Percentiles rank a stretch among this genome's conserved stretches.
These are phyloP conservation scores for Xylaria intraflava DNA, from an alignment of 495 filamentous ascomycete genomes.

Conservation along the genomic window DNA sequence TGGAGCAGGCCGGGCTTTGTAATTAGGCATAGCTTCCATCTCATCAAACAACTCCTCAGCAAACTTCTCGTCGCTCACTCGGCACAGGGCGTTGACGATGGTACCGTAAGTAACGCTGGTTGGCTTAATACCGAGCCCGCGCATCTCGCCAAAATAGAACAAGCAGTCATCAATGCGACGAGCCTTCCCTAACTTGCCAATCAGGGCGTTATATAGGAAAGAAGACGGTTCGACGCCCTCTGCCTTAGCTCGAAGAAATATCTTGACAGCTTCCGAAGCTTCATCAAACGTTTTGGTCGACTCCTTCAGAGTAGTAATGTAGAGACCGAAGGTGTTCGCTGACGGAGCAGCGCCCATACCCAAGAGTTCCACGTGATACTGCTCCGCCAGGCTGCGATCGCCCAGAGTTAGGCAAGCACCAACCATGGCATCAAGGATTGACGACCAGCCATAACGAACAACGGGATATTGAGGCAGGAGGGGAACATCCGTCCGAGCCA, in stretches of 20 bases:
- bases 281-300: slow-evolving; percentile 97
- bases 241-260: slow-evolving; percentile 88
- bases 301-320: slow-evolving; percentile 96
- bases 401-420: slow-evolving; percentile 83
- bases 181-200: slow-evolving; percentile 96
- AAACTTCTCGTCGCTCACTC: slow-evolving; percentile 94
- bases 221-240: slow-evolving; percentile 93
- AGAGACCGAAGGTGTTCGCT: slow-evolving; percentile 94
- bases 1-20: slow-evolving; percentile 92
- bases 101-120: slow-evolving; percentile 98
- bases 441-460: slow-evolving; percentile 89
- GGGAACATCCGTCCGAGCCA: slow-evolving; percentile 83
- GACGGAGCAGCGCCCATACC: slow-evolving; percentile 84
- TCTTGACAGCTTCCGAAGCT: slow-evolving; percentile 90
- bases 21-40: slow-evolving; percentile 98
- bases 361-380: slow-evolving; percentile 84
- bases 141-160: slow-evolving; percentile 97
- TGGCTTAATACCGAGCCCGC: slow-evolving; percentile 81
- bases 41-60: slow-evolving; percentile 97
- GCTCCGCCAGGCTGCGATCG: slow-evolving; percentile 66
- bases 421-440: slow-evolving; percentile 93
- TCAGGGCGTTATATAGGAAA: slow-evolving; percentile 97
- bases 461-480: slow-evolving; percentile 70
- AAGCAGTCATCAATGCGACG: slow-evolving; percentile 96
- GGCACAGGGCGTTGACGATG: slow-evolving; percentile 94